phyloP scores from a whole-genome alignment of 441 rosid genomes.

The Adansonia grandidieri region DNA sequence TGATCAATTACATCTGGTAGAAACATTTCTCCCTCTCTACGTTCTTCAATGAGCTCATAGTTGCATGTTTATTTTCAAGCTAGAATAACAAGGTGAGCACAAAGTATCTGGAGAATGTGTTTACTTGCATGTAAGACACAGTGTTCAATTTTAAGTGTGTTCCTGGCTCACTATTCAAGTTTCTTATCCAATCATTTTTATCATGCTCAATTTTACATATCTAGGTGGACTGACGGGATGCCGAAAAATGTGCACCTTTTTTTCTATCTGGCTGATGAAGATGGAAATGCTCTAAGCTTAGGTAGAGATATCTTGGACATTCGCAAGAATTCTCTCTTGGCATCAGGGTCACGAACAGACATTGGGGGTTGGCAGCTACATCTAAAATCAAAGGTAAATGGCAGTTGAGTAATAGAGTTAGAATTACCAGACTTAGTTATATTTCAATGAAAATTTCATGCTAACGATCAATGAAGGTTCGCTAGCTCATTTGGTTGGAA shows the following conservation, averaged over 20 bases:
- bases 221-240: conserved; percentile 51
- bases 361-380: conserved; percentile 93
- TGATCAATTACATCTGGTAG: neutral
- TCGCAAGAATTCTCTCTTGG: conserved; percentile 64
- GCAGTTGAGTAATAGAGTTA: conserved; percentile 17
- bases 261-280: conserved; percentile 95
- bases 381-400: conserved; percentile 69
- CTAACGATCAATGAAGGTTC: neutral
- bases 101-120: neutral
- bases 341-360: conserved; percentile 77
- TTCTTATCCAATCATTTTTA: conserved; percentile 12
- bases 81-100: neutral
- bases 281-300: conserved; percentile 67
- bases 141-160: neutral
- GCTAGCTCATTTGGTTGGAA: conserved; percentile 18
- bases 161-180: conserved; percentile 8
- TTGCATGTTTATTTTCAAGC: conserved; percentile 7
- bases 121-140: neutral
- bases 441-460: conserved; percentile 13
- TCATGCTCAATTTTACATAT: conserved; percentile 38
- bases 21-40: neutral
- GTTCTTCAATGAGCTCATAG: neutral
- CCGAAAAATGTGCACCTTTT: conserved; percentile 72
- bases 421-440: conserved; percentile 6
- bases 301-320: conserved; percentile 46